Base-by-base conservation (phyloP, 2,329 filamentous ascomycete genomes). In the Clarireedia hainanense region DNA sequence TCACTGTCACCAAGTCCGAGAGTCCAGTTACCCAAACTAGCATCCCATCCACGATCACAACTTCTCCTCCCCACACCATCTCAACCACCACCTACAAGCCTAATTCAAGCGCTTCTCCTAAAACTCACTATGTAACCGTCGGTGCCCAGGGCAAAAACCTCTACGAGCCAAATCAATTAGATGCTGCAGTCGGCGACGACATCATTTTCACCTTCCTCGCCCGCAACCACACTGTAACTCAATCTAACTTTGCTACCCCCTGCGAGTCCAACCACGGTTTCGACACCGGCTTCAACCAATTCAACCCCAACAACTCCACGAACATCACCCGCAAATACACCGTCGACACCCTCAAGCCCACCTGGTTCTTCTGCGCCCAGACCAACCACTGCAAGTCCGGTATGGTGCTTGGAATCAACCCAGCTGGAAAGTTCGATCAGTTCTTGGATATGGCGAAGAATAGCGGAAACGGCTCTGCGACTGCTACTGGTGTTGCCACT, bases 211-310 rank as follows among this genome's bases (percentile, higher is more conserved):
- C 80, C 62, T 89, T 89, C 75, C 75, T 85, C 70, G 77, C 78
- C 64, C 75, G 78, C 70, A 89, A 89, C 76, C 86, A 89, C 76
- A 88, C 84, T 23, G 83, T 80, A 55, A 86, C 85, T 1, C 85
- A 89, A 71, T 88, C 85, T 36, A 73, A 76, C 15, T 88, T 89
- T 64, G 75, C 74, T 50, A 73, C 73, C 2, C 86, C 86, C 9
- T 90, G 86, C 72, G 75, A 69, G 1, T 72, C 77, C 52, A 76
- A 74, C 4, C 79, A 78, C 48, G 85, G 85, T 57, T 80, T 86
- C 74, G 83, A 89, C 73, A 86, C 85, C 14, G 83, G 46, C 9
- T 55, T 55, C 26, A 50, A 43, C 10, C 52, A 55, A 26, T 50
- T 50, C 4, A 55, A 50, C 3, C 46, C 37, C 3, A 15, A 23